Evolutionary conservation across 2,329 filamentous ascomycete species (phyloP).

Genomic region (Claviceps humidiphila): DNA sequence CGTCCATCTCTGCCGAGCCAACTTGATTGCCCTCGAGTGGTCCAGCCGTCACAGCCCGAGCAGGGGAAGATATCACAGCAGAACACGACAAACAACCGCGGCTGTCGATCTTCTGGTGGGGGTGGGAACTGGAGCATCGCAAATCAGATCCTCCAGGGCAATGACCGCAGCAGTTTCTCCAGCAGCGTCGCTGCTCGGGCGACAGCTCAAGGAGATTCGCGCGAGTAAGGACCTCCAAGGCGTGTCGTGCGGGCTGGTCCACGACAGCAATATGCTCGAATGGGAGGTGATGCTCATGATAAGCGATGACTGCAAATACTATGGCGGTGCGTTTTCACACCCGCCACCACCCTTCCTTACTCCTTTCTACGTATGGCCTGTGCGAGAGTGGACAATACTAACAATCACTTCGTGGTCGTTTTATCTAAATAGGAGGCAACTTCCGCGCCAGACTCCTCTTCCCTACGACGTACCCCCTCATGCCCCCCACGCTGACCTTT

Average conservation of each 20-base stretch:
- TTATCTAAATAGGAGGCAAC: slow-evolving; percentile 55
- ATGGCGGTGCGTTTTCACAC: slow-evolving; percentile 53
- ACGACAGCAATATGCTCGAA: slow-evolving; percentile 80
- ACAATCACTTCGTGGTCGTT: too few relatives aligned
- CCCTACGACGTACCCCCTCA: slow-evolving; percentile 71
- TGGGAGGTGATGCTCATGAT: slow-evolving; percentile 99
- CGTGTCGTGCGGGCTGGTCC: slow-evolving; percentile 81
- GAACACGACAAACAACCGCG: not conserved
- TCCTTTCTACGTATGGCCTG: too few relatives aligned
- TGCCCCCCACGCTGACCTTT: slow-evolving; percentile 83
- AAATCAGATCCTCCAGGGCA: not conserved
- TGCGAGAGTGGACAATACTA: too few relatives aligned
- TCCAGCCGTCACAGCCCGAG: too few relatives aligned
- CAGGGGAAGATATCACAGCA: not conserved
- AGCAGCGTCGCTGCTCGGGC: slow-evolving; percentile 60
- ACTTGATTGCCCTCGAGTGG: too few relatives aligned
- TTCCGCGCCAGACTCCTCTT: slow-evolving; percentile 80
- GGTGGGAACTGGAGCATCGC: too few relatives aligned
- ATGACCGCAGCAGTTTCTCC: slow-evolving; percentile 36
- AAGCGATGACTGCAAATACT: slow-evolving; percentile 82
- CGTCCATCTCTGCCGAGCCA: too few relatives aligned
- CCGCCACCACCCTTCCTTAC: not conserved
- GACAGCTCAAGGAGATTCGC: slow-evolving; percentile 92
- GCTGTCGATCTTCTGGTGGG: too few relatives aligned
- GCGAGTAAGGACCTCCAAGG: slow-evolving; percentile 81